A percentile compares a stretch with the other conserved stretches of the same genome.
phyloP scores from a whole-genome alignment of 2,329 filamentous ascomycete species.

The Pseudodiploospora longispora region DNA sequence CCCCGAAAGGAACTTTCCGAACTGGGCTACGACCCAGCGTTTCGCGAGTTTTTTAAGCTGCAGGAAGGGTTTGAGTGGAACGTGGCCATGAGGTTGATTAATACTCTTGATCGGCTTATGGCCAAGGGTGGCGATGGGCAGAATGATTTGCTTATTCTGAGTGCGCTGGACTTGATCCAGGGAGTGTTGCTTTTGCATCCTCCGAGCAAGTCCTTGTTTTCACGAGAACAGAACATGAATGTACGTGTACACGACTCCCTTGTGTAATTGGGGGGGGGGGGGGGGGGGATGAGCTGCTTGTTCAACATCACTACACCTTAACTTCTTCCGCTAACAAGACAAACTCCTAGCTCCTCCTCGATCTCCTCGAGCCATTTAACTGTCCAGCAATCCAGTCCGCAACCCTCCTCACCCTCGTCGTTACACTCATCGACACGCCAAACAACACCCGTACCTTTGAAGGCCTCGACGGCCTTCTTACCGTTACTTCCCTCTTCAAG shows the following conservation, averaged over 20 bases:
- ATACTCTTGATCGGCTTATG: constrained; percentile 77
- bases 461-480: constrained; percentile 80
- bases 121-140: constrained; percentile 74
- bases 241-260: constrained; percentile 34
- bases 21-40: constrained; percentile 75
- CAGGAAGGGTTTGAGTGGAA: constrained; percentile 99
- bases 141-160: constrained; percentile 82
- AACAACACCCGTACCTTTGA: constrained; percentile 89
- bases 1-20: constrained; percentile 57
- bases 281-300: not conserved
- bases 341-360: constrained; percentile 67
- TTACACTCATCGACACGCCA: constrained; percentile 77
- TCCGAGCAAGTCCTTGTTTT: constrained; percentile 78
- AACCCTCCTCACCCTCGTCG: constrained; percentile 82
- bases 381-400: constrained; percentile 87
- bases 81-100: constrained; percentile 76
- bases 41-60: constrained; percentile 90
- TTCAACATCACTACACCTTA: not conserved
- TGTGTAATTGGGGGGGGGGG: not conserved
- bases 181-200: constrained; percentile 83
- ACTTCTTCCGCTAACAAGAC: not conserved
- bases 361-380: constrained; percentile 87
- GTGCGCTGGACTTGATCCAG: constrained; percentile 81
- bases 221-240: constrained; percentile 90
- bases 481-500: constrained; percentile 89